Evolutionary conservation across 1,284 basidiomycete species (phyloP).

Genomic region (Chalciporus piperatoides): DNA sequence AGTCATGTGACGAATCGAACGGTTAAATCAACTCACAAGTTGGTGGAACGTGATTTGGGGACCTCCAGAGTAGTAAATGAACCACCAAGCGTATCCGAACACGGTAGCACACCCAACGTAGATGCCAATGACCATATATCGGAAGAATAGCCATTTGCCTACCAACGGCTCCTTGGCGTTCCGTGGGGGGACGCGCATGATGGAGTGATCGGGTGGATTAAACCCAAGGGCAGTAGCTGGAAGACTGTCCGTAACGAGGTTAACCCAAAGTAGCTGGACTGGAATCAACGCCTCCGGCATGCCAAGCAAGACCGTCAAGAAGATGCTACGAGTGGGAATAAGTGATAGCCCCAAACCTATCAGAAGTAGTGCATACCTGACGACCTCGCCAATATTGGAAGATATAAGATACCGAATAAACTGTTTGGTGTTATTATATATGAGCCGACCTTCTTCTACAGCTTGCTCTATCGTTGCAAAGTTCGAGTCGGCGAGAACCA

Average conservation of each 20-base stretch:
- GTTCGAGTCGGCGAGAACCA: slow-evolving; percentile 88
- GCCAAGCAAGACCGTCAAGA: slow-evolving; percentile 93
- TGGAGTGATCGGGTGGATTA: slow-evolving; percentile 94
- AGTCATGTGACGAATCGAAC: slow-evolving; percentile 9
- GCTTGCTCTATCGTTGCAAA: slow-evolving; percentile 93
- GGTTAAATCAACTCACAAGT: slow-evolving; percentile 57
- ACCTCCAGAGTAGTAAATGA: slow-evolving; percentile 84
- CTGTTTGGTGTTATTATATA: slow-evolving; percentile 99
- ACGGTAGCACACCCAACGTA: slow-evolving; percentile 97
- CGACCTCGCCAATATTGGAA: slow-evolving; percentile 97
- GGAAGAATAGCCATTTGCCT: slow-evolving; percentile 91
- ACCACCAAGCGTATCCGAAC: slow-evolving; percentile 99
- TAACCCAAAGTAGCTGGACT: slow-evolving; percentile 97
- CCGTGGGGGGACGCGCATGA: slow-evolving; percentile 92
- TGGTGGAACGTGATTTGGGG: slow-evolving; percentile 94
- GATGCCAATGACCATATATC: slow-evolving; percentile 89
- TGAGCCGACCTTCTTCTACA: slow-evolving; percentile 94
- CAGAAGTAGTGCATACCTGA: slow-evolving; percentile 49
- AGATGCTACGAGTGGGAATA: slow-evolving; percentile 59
- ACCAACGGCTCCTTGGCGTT: slow-evolving; percentile 88
- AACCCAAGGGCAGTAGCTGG: slow-evolving; percentile 98
- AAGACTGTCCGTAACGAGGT: slow-evolving; percentile 92
- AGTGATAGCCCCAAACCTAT: background rate
- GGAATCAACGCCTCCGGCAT: slow-evolving; percentile 99
- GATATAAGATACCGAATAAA: slow-evolving; percentile 96